Percentiles rank a stretch among this genome's conserved stretches.
These are phyloP conservation scores for Sporothrix curviconia DNA, from an alignment of 2,329 filamentous ascomycete species.

Conservation along the genomic window DNA sequence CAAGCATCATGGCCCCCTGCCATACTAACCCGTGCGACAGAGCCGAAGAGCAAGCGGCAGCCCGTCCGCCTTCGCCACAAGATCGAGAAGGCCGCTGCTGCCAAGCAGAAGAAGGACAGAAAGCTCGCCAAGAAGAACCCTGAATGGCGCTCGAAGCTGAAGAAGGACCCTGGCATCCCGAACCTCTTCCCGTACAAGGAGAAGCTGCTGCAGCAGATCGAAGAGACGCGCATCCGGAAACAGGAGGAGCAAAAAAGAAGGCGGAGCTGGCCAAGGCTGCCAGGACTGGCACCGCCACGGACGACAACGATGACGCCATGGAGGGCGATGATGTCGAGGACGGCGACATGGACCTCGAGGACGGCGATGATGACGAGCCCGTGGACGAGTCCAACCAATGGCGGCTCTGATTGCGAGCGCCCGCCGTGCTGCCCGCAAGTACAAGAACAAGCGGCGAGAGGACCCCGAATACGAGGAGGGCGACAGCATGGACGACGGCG, in stretches of 20 bases:
- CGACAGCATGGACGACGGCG: slow-evolving; percentile 32
- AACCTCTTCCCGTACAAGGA: slow-evolving; percentile 98
- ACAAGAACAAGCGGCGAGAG: slow-evolving; percentile 58
- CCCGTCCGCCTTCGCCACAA: slow-evolving; percentile 88
- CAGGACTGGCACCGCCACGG: slow-evolving; percentile 42
- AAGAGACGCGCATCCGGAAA: slow-evolving; percentile 76
- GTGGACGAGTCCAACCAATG: slow-evolving; percentile 74
- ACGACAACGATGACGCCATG: slow-evolving; percentile 37
- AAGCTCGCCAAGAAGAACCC: slow-evolving; percentile 95
- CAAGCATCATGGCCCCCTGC: not conserved
- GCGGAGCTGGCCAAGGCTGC: slow-evolving; percentile 66
- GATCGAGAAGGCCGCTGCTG: slow-evolving; percentile 84
- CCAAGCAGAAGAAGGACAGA: slow-evolving; percentile 84
- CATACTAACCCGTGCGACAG: slow-evolving; percentile 39
- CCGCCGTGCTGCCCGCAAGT: slow-evolving; percentile 67
- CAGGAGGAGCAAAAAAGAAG: slow-evolving; percentile 68
- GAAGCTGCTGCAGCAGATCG: slow-evolving; percentile 87
- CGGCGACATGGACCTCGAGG: slow-evolving; percentile 47
- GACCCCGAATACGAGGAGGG: slow-evolving; percentile 52
- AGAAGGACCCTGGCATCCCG: slow-evolving; percentile 97
- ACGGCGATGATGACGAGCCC: slow-evolving; percentile 46
- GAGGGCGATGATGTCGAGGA: slow-evolving; percentile 41
- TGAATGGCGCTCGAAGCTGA: slow-evolving; percentile 88
- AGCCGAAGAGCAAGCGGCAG: slow-evolving; percentile 90
- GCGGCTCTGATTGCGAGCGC: slow-evolving; percentile 84